phyloP scores from a whole-genome alignment of 305 asterid genomes.

The Withania somnifera region DNA sequence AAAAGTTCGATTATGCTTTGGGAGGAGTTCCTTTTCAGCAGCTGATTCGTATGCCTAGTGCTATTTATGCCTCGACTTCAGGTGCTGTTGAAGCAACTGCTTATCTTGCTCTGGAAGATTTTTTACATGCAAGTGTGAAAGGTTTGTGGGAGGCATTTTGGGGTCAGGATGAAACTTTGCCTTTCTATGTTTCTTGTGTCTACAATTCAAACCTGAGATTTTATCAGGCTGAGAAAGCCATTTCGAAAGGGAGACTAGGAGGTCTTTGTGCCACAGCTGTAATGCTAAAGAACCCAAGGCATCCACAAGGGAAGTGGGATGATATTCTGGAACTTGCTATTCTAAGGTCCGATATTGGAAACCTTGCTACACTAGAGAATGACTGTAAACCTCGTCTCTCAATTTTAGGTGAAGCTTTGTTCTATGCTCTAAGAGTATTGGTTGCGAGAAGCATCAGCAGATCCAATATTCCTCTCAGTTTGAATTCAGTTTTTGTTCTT shows the following conservation, averaged over 20 bases:
- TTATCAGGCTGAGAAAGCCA: constrained; percentile 75
- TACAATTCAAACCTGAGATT: constrained; percentile 60
- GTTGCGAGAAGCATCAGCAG: constrained; percentile 79
- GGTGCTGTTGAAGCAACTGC: constrained; percentile 57
- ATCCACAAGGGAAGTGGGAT: constrained; percentile 94
- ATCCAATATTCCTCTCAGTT: constrained; percentile 59
- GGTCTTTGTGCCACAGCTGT: constrained; percentile 86
- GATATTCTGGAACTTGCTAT: constrained; percentile 78
- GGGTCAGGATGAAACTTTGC: constrained; percentile 60
- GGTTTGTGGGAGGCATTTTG: constrained; percentile 93
- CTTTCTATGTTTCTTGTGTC: constrained; percentile 69
- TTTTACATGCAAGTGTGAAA: constrained; percentile 60
- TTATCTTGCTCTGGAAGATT: constrained; percentile 90
- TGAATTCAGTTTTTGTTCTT: constrained; percentile 59
- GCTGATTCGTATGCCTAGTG: constrained; percentile 89
- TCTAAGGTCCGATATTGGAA: constrained; percentile 59
- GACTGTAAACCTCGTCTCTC: constrained; percentile 38
- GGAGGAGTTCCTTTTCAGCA: constrained; percentile 87
- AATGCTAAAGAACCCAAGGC: constrained; percentile 90
- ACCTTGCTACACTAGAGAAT: constrained; percentile 27
- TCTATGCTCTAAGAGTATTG: constrained; percentile 73
- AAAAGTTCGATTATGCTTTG: constrained; percentile 86
- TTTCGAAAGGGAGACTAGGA: constrained; percentile 66
- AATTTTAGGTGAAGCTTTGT: constrained; percentile 62
- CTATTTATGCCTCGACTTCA: constrained; percentile 66